phyloP scores from a whole-genome alignment of 768 basidiomycete genomes.

The Lactifluus rugatus region DNA sequence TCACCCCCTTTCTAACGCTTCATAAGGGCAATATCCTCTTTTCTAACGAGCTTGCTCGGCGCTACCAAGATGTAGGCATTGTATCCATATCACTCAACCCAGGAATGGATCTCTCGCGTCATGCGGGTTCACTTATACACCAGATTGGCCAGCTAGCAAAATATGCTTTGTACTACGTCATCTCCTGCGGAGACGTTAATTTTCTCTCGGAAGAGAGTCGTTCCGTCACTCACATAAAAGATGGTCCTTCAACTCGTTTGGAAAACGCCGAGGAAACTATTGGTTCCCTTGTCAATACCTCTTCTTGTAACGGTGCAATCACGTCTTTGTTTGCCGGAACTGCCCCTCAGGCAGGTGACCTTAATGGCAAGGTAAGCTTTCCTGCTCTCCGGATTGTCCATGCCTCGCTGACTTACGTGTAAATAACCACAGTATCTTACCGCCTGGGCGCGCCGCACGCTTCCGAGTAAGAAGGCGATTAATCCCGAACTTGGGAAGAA shows the following conservation, averaged over 20 bases:
- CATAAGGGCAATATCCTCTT: conserved; percentile 22
- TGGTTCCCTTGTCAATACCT: background rate
- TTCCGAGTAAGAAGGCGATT: background rate
- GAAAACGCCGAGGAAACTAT: background rate
- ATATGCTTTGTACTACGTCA: background rate
- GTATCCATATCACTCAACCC: conserved; percentile 17
- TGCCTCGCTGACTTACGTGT: background rate
- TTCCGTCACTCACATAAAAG: too few species aligned
- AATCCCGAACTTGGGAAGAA: background rate
- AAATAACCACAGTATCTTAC: background rate
- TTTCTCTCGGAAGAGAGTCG: background rate
- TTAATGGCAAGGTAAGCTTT: background rate
- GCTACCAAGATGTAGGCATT: conserved; percentile 21
- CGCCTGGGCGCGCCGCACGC: background rate
- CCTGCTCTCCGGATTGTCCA: background rate
- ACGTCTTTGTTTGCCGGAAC: background rate
- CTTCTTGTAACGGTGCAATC: background rate
- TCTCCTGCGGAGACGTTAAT: background rate
- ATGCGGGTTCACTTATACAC: background rate
- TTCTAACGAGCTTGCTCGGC: conserved; percentile 22
- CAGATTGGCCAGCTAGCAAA: background rate
- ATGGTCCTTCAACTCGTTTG: too few species aligned
- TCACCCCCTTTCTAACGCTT: background rate
- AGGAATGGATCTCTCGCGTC: too few species aligned
- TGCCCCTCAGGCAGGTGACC: background rate